A percentile compares a stretch with the other conserved stretches of the same genome.
phyloP scores from a whole-genome alignment of 305 asterid genomes.

The Fraxinus latifolia region DNA sequence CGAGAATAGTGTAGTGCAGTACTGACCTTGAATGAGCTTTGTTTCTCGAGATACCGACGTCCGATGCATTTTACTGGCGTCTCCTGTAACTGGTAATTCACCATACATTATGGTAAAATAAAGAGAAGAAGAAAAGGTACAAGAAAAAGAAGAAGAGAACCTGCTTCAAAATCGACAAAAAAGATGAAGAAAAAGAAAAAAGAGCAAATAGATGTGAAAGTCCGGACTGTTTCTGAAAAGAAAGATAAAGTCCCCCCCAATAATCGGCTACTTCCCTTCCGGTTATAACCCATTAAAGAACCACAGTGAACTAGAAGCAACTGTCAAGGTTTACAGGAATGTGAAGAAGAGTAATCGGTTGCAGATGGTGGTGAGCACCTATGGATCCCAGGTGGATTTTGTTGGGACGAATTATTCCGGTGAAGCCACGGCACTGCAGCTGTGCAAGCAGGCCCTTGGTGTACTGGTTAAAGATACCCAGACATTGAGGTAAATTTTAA shows the following conservation, averaged over 20 bases:
- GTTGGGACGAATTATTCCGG: conserved; percentile 82
- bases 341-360: conserved; percentile 43
- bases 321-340: conserved; percentile 45
- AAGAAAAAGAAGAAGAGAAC: not conserved
- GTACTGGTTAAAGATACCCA: conserved; percentile 60
- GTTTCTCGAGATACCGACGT: not conserved
- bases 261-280: conserved; percentile 66
- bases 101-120: conserved; percentile 12
- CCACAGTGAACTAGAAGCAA: not conserved
- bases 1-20: not conserved
- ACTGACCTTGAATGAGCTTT: not conserved
- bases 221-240: conserved; percentile 38
- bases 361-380: conserved; percentile 57
- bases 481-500: conserved; percentile 44
- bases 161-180: not conserved
- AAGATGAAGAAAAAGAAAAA: not conserved
- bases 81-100: too few relatives aligned
- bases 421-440: conserved; percentile 66
- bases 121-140: not conserved
- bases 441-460: conserved; percentile 68
- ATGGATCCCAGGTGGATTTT: conserved; percentile 50
- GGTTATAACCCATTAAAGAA: conserved; percentile 53
- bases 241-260: conserved; percentile 48
- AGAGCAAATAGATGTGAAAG: conserved; percentile 27
- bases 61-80: not conserved